Percentiles rank a stretch among this genome's conserved stretches.
phyloP scores from a whole-genome alignment of 768 basidiomycete species.

The Agaricus sinodeliciosus region DNA sequence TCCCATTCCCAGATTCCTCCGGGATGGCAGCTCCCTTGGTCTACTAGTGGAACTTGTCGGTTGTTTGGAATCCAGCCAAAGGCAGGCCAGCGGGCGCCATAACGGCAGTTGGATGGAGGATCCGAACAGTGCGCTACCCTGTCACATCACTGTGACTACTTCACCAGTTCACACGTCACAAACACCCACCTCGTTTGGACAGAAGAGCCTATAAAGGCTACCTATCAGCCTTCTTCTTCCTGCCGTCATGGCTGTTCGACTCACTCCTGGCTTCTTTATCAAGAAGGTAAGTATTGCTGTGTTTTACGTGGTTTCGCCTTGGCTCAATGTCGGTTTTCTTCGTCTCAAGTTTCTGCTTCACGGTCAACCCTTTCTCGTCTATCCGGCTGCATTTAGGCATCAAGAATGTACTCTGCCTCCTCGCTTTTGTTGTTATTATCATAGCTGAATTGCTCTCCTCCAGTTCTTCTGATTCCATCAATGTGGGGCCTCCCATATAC shows the following conservation, averaged over 20 bases:
- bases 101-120: too few relatives aligned
- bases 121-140: too few relatives aligned
- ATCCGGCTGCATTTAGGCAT: slow-evolving; percentile 8
- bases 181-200: too few relatives aligned
- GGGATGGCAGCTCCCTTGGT: too few relatives aligned
- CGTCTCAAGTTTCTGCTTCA: slow-evolving; percentile 5
- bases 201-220: not conserved
- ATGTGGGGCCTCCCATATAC: slow-evolving; percentile 1
- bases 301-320: not conserved
- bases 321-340: not conserved
- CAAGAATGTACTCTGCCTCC: not conserved
- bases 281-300: not conserved
- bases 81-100: too few relatives aligned
- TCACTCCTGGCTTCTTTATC: not conserved
- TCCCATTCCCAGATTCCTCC: too few relatives aligned
- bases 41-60: too few relatives aligned
- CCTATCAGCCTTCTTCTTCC: not conserved
- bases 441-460: not conserved
- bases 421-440: not conserved
- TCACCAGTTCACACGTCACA: too few relatives aligned
- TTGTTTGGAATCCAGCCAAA: too few relatives aligned
- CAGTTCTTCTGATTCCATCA: slow-evolving; percentile 8
- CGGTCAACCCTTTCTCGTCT: slow-evolving; percentile 12
- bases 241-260: not conserved
- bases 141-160: too few relatives aligned